Evolutionary conservation across 106 monocot genomes (phyloP), one percentile per base, ranked within the genome.

Genomic region (Gastrodia elata): DNA sequence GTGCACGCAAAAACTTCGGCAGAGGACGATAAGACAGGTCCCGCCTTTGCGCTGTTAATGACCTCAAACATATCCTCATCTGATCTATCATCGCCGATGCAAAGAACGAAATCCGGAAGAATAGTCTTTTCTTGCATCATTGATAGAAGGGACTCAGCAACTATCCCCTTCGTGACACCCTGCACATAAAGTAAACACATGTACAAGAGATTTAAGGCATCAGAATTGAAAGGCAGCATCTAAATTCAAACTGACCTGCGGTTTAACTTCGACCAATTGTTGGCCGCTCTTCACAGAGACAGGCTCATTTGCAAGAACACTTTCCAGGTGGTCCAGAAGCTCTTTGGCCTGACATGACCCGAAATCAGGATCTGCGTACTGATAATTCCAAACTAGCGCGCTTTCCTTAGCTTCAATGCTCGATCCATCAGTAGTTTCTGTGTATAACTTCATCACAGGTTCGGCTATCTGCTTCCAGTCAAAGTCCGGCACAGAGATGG

Each of bases 61-160:
- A 64, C 52, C 52, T 87, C 84, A 41, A 87, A 87, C 87, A 89
- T 89, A 57, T 86, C 89, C 56, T 89, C 89, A 44, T 89, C 89
- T 0, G 89, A 89, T 27, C 86, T 18, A 61, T 61, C 61, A 10
- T 61, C 61, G 2, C 61, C 61, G 0, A 61, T 61, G 30, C 61
- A 61, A 30, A 61, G 20, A 26, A 61, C 61, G n/a, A 61, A 61
- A 14, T 61, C 61, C 30, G 61, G 30, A 28, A 26, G 30, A 3
- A 13, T 61, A 30, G 26, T 61, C 30, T 61, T 61, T 11, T 61
- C 61, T 11, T 4, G 30, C 61, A 61, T 61, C 32, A 32, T 28
- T 2, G 30, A 61, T 32, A 61, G 28, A 15, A 61, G 26, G 30
- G 3, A 4, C 30, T 61, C 61, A 1, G 61, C 61, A 32, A 61